A percentile compares a stretch with the other conserved stretches of the same genome.
These are phyloP conservation scores for Parietichytrium sp. DNA, from an alignment of 108 stramenopile species.

Conservation along the genomic window DNA sequence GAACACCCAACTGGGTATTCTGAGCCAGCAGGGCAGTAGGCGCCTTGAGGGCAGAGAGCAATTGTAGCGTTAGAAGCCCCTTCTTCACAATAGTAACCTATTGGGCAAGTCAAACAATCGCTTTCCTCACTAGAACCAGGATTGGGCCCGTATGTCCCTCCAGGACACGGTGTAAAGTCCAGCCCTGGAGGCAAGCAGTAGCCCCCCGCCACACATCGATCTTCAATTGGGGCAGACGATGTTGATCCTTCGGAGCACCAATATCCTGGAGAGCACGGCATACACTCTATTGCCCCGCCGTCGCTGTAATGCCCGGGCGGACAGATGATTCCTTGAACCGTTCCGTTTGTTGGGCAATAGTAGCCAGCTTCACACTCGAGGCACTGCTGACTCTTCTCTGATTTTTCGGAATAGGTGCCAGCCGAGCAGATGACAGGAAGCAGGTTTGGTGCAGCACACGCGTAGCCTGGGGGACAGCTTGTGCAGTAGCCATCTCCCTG, in stretches of 20 bases:
- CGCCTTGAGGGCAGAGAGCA: slow-evolving; percentile 48
- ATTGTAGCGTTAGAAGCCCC: slow-evolving; percentile 31
- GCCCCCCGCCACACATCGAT: neutral
- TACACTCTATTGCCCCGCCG: neutral
- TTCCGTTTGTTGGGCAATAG: slow-evolving; percentile 25
- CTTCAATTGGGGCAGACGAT: neutral
- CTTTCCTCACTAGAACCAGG: neutral
- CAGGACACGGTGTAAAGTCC: neutral
- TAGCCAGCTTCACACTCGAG: neutral
- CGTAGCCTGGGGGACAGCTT: slow-evolving; percentile 45
- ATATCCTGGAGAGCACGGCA: slow-evolving; percentile 44
- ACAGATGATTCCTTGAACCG: neutral
- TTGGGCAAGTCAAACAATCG: slow-evolving; percentile 40
- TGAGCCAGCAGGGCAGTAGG: slow-evolving; percentile 55
- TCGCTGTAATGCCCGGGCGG: neutral
- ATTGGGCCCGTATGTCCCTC: neutral
- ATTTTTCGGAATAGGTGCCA: neutral
- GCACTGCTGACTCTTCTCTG: neutral
- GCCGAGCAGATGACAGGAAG: neutral
- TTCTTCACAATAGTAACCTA: slow-evolving; percentile 47
- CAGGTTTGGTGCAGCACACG: neutral
- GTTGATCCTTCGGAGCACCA: neutral
- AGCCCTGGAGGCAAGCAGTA: neutral
- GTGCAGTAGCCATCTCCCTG: slow-evolving; percentile 20
- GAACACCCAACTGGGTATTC: slow-evolving; percentile 39